A percentile compares a stretch with the other conserved stretches of the same genome.
Conservation (phyloP, 768 basidiomycete species). For the Tephrocybe rancida region DNA sequence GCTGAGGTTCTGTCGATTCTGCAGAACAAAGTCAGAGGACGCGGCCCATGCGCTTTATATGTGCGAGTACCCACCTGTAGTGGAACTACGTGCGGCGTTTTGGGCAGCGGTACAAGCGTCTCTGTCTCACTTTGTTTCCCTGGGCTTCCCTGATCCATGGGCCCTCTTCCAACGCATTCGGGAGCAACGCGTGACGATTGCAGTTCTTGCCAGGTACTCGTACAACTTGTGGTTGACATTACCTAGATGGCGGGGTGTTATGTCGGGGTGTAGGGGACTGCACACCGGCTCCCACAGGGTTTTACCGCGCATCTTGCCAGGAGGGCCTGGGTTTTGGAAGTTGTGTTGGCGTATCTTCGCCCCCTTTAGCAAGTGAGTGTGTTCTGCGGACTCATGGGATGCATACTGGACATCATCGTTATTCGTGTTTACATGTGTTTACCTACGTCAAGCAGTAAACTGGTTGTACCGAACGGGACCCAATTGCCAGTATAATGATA, state of each 20-base stretch:
- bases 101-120: background rate
- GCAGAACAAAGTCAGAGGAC: background rate
- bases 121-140: background rate
- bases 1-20: background rate
- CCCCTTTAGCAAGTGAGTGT: background rate
- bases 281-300: no score
- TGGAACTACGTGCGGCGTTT: background rate
- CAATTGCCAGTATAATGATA: no score
- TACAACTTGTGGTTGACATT: background rate
- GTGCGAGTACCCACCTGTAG: background rate
- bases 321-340: background rate
- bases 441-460: no score
- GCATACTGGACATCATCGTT: no score
- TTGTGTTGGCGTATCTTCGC: background rate
- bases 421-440: no score
- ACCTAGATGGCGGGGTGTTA: background rate
- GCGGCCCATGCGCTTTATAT: background rate
- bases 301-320: background rate
- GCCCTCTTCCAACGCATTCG: background rate
- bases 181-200: background rate
- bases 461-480: no score
- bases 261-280: background rate
- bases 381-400: background rate
- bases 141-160: background rate
- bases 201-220: background rate